Evolutionary conservation across 345 rosid species (phyloP).

Genomic region (Linum trigynum): DNA sequence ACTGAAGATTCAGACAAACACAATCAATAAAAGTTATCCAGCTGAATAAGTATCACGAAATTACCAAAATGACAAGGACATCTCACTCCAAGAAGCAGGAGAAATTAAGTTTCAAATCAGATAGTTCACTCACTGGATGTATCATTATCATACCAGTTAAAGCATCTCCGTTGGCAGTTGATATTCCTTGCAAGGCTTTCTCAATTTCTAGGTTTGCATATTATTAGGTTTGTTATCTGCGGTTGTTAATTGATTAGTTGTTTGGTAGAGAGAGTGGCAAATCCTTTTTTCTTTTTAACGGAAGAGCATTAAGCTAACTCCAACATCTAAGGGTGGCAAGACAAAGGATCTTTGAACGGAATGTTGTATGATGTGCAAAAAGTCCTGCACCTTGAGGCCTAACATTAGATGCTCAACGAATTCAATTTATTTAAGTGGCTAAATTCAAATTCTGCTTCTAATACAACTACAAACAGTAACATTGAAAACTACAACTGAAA

Average conservation of each 20-base stretch:
- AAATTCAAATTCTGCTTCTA: not conserved
- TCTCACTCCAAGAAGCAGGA: not conserved
- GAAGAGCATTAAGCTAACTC: not conserved
- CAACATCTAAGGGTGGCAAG: not conserved
- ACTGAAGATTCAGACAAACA: too few species aligned
- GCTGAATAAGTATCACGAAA: not conserved
- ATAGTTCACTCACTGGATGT: not conserved
- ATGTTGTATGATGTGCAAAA: not conserved
- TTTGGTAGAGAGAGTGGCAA: not conserved
- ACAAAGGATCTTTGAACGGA: not conserved
- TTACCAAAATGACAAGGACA: not conserved
- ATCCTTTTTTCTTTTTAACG: too few species aligned
- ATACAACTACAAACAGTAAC: not conserved
- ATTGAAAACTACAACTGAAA: too few species aligned
- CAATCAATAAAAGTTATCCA: too few species aligned
- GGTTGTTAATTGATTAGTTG: not conserved
- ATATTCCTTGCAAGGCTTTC: not conserved
- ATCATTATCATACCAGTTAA: not conserved
- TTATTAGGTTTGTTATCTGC: not conserved
- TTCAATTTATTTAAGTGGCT: not conserved
- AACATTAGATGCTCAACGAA: not conserved
- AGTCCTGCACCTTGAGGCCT: not conserved
- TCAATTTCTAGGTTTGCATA: not conserved
- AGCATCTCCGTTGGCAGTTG: not conserved
- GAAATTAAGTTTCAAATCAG: not conserved